Evolutionary conservation across 2,329 filamentous ascomycete species (phyloP).

Genomic region (Lasiodiplodia citricola): DNA sequence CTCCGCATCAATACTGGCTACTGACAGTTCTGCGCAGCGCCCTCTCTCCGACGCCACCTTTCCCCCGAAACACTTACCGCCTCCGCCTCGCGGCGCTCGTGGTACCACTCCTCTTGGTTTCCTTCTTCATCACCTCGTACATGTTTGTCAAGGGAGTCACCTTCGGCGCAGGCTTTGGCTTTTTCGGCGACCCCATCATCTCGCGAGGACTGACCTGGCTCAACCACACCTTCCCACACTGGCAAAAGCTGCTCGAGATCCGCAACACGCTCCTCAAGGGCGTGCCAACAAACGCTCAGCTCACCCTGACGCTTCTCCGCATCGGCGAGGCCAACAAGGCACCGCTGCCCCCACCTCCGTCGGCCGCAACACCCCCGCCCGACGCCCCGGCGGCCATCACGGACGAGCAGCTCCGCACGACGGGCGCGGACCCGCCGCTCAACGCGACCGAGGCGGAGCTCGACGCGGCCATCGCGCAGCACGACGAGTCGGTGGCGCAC

Average conservation of each 20-base stretch:
- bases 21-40: slow-evolving; percentile 37
- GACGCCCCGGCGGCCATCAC: slow-evolving; percentile 57
- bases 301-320: slow-evolving; percentile 79
- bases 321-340: slow-evolving; percentile 82
- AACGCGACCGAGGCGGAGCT: slow-evolving; percentile 70
- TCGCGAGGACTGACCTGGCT: slow-evolving; percentile 63
- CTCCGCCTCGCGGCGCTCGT: slow-evolving; percentile 53
- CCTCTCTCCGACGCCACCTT: slow-evolving; percentile 55
- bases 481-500: slow-evolving; percentile 53
- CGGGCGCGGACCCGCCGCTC: slow-evolving; percentile 61
- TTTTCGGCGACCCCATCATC: slow-evolving; percentile 82
- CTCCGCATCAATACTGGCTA: background rate
- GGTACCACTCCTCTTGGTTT: slow-evolving; percentile 49
- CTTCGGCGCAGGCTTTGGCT: slow-evolving; percentile 72
- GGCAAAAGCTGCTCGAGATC: slow-evolving; percentile 76
- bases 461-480: slow-evolving; percentile 60
- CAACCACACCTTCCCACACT: slow-evolving; percentile 68
- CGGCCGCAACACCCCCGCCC: slow-evolving; percentile 50
- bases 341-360: slow-evolving; percentile 69
- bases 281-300: slow-evolving; percentile 84
- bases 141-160: slow-evolving; percentile 67
- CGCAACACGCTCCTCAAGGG: slow-evolving; percentile 72
- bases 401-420: slow-evolving; percentile 56
- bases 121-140: slow-evolving; percentile 54
- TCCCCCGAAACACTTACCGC: slow-evolving; percentile 50